These are phyloP conservation scores for Nepenthes gracilis DNA, from an alignment of 148 eudicot genomes.

Conservation along the genomic window DNA sequence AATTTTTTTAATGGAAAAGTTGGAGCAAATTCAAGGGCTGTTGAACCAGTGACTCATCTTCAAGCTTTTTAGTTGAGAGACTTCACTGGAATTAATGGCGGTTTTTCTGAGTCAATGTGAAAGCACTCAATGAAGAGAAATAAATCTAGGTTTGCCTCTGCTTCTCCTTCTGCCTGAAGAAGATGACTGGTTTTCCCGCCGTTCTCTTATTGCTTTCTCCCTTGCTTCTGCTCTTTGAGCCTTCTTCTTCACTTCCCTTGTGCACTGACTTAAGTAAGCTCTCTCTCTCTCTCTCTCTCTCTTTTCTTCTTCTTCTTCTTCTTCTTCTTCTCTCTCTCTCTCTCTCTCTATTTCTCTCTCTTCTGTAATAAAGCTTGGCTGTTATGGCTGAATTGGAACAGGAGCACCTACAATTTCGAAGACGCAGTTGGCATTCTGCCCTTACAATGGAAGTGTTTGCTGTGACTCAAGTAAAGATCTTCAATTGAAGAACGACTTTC, in stretches of 20 bases:
- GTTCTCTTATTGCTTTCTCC: conserved; percentile 12
- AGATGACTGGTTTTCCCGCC: not conserved
- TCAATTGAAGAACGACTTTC: conserved; percentile 46
- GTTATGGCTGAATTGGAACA: conserved; percentile 11
- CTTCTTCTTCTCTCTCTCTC: not conserved
- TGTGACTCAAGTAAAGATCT: conserved; percentile 56
- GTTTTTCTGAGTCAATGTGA: too few species aligned
- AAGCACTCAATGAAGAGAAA: too few species aligned
- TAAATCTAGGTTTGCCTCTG: too few species aligned
- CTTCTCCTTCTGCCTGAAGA: too few species aligned
- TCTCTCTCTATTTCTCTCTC: conserved; percentile 8
- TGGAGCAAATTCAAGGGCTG: not conserved
- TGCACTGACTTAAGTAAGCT: conserved; percentile 68
- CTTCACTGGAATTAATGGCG: too few species aligned
- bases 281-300: conserved; percentile 10
- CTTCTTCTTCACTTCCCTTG: conserved; percentile 50
- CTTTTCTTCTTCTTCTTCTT: not conserved
- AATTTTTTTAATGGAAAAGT: not conserved
- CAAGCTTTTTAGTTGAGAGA: too few species aligned
- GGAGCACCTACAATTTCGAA: conserved; percentile 52
- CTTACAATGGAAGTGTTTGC: conserved; percentile 60
- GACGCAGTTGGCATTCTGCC: conserved; percentile 42
- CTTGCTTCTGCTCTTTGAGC: conserved; percentile 25
- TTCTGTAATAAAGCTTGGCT: not conserved
- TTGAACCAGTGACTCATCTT: too few species aligned